A percentile compares a stretch with the other conserved stretches of the same genome.
phyloP scores from a whole-genome alignment of 768 basidiomycete species.

The Tylopilus intermedius region DNA sequence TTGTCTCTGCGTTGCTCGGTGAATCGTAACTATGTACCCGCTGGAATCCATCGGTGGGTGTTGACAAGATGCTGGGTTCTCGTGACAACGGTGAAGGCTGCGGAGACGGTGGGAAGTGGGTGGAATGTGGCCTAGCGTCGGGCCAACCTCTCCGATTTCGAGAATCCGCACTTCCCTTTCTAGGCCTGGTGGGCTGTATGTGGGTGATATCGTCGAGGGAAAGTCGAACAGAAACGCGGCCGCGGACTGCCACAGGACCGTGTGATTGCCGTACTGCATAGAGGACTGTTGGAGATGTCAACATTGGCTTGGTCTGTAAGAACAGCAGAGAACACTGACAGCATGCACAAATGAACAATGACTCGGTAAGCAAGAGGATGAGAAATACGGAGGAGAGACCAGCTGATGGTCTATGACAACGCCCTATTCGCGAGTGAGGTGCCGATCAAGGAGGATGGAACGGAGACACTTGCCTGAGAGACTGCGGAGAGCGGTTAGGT shows the following conservation, averaged over 20 bases:
- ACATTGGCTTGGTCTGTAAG: background rate
- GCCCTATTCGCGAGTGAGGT: constrained; percentile 31
- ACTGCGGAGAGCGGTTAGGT: constrained; percentile 37
- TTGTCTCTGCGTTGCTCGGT: background rate
- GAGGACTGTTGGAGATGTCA: constrained; percentile 36
- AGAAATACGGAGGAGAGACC: constrained; percentile 38
- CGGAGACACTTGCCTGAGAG: constrained; percentile 39
- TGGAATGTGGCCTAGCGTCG: constrained; percentile 28
- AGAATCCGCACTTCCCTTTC: constrained; percentile 3
- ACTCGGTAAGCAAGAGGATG: constrained; percentile 47
- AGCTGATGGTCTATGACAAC: constrained; percentile 38
- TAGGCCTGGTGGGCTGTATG: constrained; percentile 15
- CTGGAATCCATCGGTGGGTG: background rate
- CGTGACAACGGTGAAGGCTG: constrained; percentile 1
- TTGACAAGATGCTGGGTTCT: constrained; percentile 6
- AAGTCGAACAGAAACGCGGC: constrained; percentile 50
- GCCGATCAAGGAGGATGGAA: background rate
- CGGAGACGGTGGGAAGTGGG: background rate
- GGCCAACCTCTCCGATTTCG: constrained; percentile 41
- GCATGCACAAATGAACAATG: constrained; percentile 55
- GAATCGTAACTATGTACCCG: background rate
- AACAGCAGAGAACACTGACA: constrained; percentile 38
- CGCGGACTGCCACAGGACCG: constrained; percentile 45
- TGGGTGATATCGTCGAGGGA: constrained; percentile 37
- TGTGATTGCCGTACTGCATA: constrained; percentile 54